Evolutionary conservation across 2,329 filamentous ascomycete species (phyloP).

Genomic region (Myriosclerotinia curreyana): DNA sequence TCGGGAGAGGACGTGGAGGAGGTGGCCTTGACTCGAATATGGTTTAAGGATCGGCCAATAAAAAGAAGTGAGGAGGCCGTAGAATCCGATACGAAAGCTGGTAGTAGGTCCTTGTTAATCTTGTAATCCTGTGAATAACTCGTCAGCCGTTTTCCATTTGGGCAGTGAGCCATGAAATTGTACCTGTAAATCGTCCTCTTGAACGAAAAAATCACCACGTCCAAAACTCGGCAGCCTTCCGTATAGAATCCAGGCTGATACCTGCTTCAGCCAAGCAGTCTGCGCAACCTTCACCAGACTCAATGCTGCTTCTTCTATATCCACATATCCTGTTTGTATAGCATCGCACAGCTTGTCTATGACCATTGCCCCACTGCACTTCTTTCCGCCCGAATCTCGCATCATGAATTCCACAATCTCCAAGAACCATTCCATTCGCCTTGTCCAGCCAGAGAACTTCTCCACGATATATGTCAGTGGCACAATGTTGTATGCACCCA

Average conservation of each 20-base stretch:
- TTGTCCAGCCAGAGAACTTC: conserved; percentile 84
- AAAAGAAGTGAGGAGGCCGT: conserved; percentile 85
- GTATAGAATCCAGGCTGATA: conserved; percentile 88
- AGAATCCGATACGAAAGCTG: conserved; percentile 71
- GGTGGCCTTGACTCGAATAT: conserved; percentile 61
- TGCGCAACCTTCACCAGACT: conserved; percentile 76
- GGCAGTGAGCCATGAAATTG: neutral
- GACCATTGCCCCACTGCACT: conserved; percentile 65
- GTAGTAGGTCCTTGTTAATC: conserved; percentile 60
- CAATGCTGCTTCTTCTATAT: conserved; percentile 74
- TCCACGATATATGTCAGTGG: conserved; percentile 80
- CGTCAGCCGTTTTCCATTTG: neutral
- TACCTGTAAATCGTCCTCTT: conserved; percentile 39
- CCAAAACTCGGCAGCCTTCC: conserved; percentile 77
- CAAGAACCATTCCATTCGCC: conserved; percentile 84
- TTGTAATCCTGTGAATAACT: conserved; percentile 51
- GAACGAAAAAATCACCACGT: conserved; percentile 82
- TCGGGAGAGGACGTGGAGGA: conserved; percentile 46
- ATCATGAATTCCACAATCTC: conserved; percentile 68
- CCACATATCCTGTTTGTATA: conserved; percentile 81
- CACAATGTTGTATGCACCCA: conserved; percentile 91
- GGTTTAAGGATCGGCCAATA: conserved; percentile 83
- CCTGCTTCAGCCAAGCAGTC: conserved; percentile 85
- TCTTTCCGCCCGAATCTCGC: conserved; percentile 36
- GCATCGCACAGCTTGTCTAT: conserved; percentile 75